Conservation (phyloP, 2,329 filamentous ascomycete genomes). For the Endoconidiophora laricicola region DNA sequence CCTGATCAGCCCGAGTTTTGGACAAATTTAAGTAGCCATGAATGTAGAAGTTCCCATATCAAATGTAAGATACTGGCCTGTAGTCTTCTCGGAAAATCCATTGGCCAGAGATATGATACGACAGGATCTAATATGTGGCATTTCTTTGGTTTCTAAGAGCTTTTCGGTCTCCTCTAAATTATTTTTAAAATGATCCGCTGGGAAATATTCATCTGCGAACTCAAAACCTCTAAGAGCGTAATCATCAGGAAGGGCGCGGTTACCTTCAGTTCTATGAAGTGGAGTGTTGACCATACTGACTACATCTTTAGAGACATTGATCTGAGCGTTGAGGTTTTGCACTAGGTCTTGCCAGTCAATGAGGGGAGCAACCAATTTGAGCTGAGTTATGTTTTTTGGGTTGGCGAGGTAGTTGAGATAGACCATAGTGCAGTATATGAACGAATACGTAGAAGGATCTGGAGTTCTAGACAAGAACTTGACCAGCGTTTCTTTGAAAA, state of each 20-base stretch:
- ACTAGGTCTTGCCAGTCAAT: conserved; percentile 38
- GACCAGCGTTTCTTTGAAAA: not conserved
- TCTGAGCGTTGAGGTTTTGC: conserved; percentile 24
- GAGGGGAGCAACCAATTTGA: conserved; percentile 25
- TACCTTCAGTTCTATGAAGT: conserved; percentile 1
- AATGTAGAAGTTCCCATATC: too few relatives aligned
- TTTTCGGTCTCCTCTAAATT: conserved; percentile 52
- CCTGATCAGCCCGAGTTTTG: not conserved
- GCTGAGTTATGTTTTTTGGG: conserved; percentile 24
- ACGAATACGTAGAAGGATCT: not conserved
- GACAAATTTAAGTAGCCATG: not conserved
- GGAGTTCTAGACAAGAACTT: not conserved
- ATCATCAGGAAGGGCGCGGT: conserved; percentile 47
- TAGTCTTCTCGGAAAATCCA: too few relatives aligned
- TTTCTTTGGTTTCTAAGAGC: conserved; percentile 24
- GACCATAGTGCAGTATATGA: conserved; percentile 1
- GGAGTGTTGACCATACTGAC: not conserved
- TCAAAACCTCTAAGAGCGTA: conserved; percentile 47
- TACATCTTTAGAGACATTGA: conserved; percentile 10
- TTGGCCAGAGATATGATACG: not conserved
- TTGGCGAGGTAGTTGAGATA: conserved; percentile 17
- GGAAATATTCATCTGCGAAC: conserved; percentile 43
- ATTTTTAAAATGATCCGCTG: conserved; percentile 40
- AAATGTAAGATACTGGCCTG: too few relatives aligned
- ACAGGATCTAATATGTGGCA: not conserved